A percentile compares a stretch with the other conserved stretches of the same genome.
Evolutionary conservation across 116 monocot genomes (phyloP).

Genomic region (Iris pallida): DNA sequence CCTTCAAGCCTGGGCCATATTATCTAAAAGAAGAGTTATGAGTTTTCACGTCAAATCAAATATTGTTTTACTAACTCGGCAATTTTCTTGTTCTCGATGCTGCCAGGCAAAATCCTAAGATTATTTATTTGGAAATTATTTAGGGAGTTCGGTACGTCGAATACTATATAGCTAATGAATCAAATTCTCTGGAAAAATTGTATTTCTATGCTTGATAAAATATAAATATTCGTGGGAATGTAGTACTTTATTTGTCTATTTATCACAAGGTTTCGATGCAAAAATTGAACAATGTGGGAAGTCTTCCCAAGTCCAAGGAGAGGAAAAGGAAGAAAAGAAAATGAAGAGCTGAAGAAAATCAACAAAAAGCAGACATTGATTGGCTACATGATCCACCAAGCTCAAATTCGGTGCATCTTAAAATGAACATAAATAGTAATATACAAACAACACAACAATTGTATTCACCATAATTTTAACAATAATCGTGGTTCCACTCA

Average conservation of each 20-base stretch:
- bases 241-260: too few species aligned
- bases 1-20: slow-evolving; percentile 71
- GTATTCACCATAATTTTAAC: not conserved
- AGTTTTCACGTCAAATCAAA: not conserved
- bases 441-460: not conserved
- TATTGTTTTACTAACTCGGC: not conserved
- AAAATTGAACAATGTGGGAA: too few species aligned
- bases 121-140: not conserved
- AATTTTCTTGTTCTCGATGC: not conserved
- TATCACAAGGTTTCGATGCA: too few species aligned
- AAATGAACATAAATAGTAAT: not conserved
- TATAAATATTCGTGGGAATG: too few species aligned
- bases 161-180: not conserved
- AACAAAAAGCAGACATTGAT: too few species aligned
- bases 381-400: too few species aligned
- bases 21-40: slow-evolving; percentile 49
- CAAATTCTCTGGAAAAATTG: not conserved
- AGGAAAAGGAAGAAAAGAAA: too few species aligned
- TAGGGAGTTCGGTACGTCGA: not conserved
- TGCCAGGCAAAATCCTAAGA: not conserved
- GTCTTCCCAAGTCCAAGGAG: too few species aligned
- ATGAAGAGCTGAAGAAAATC: too few species aligned
- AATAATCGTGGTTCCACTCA: not conserved
- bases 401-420: not conserved
- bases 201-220: too few species aligned